Base-by-base conservation (phyloP, 371 early-diverging fungal genomes). In the Parasitella parasitica region DNA sequence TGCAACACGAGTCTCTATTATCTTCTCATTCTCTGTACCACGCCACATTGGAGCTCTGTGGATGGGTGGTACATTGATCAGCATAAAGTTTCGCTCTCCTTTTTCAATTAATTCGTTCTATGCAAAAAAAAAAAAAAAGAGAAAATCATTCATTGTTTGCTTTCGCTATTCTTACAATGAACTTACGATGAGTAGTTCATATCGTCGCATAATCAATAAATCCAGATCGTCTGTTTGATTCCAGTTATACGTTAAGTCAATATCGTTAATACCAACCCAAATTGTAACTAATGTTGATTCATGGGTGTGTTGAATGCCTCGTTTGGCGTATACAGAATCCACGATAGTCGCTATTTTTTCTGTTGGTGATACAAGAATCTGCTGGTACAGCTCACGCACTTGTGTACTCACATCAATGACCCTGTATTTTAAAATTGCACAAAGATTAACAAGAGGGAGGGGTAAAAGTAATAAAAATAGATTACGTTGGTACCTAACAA, bases 211-310 rank as follows among this genome's bases (percentile, higher is more conserved):
- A 15, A 76, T 64, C 2, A 32, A n/a, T 9, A 24, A 22, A 55
- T 73, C 69, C 35, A 72, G 35, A 20, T 20, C 32, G 24, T 46
- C 27, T 0, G 64, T 64, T 32, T 59, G 27, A 12, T 51, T 24
- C 71, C 69, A 71, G 12, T 62, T 58, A 27, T 66, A 65, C 4
- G 76, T 73, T 18, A 72, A 34, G n/a, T 63, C 67, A 41, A 77
- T 70, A 37, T 77, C 77, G 53, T 77, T 77, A 27, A 77, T 77
- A 6, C 77, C 77, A 4, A 77, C 70, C 74, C 74, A 77, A 26
- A 77, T 51, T 3, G 66, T 67, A 24, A 57, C 66, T 6, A 77
- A 48, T 1, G 75, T 73, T 4, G 63, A 58, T n/a, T 62, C 8
- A 18, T 48, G 20, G 4, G 62, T 67, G 4, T 63, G 62, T 16